Percentiles rank a stretch among this genome's conserved stretches.
Evolutionary conservation across 106 monocot species (phyloP).

Genomic region (Dendrobium chrysotoxum): DNA sequence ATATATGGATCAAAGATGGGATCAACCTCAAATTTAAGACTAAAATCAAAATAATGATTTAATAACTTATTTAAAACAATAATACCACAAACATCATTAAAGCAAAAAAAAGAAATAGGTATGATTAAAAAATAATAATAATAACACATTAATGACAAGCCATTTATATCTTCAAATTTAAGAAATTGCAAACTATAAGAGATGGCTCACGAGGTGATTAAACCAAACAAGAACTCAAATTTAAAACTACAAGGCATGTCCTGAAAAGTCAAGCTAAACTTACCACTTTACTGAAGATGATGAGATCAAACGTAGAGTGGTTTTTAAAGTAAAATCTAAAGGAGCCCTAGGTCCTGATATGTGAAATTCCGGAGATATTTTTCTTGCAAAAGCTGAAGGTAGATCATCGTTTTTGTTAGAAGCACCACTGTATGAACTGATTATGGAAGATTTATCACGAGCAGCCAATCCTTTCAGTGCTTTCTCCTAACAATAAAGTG

Average conservation of each 20-base stretch:
- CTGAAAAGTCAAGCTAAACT: slow-evolving; percentile 12
- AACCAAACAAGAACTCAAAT: not conserved
- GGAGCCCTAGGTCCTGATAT: slow-evolving; percentile 55
- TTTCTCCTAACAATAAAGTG: slow-evolving; percentile 51
- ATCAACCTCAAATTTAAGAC: not conserved
- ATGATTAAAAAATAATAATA: no score
- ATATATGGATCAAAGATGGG: not conserved
- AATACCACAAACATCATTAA: not conserved
- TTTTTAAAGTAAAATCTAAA: slow-evolving; percentile 86
- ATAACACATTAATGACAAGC: not conserved
- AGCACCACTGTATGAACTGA: slow-evolving; percentile 19
- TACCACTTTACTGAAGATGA: slow-evolving; percentile 84
- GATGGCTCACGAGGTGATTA: not conserved
- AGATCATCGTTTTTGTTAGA: slow-evolving; percentile 17
- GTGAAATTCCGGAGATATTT: slow-evolving; percentile 35
- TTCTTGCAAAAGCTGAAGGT: slow-evolving; percentile 19
- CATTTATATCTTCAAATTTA: not conserved
- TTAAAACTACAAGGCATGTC: not conserved
- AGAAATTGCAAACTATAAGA: not conserved
- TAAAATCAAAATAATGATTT: not conserved
- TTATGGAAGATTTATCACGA: slow-evolving; percentile 24
- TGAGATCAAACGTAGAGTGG: slow-evolving; percentile 58
- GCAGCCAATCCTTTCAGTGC: slow-evolving; percentile 65
- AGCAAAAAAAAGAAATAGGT: not conserved
- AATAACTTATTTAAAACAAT: not conserved